Conservation (phyloP, 148 eudicot genomes). For the Chenopodium quinoa region DNA sequence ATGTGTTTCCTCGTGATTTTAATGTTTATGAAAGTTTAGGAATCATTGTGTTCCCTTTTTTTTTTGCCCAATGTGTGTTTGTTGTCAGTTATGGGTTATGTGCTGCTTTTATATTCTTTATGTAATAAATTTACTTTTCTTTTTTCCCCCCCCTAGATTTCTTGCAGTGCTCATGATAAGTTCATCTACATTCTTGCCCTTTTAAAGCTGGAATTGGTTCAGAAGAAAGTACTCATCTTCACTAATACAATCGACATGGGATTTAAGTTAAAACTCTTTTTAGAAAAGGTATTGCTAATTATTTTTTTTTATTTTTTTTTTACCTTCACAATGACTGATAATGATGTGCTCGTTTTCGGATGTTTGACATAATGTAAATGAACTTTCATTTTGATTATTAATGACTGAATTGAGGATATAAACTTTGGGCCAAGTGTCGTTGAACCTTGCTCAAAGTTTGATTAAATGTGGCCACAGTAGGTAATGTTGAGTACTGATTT, state of each 20-base stretch:
- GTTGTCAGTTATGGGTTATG: neutral
- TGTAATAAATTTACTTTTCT: neutral
- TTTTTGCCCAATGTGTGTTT: neutral
- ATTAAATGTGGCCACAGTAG: neutral
- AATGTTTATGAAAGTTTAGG: neutral
- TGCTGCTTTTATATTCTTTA: neutral
- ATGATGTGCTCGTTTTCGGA: neutral
- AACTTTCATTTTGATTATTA: neutral
- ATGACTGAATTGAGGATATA: neutral
- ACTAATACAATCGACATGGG: constrained; percentile 85
- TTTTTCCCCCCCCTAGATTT: constrained; percentile 47
- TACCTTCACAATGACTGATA: neutral
- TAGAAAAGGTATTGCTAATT: constrained; percentile 73
- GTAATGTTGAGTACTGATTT: neutral
- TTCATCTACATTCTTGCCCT: constrained; percentile 78
- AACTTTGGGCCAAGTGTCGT: too few relatives aligned
- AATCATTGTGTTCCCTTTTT: neutral
- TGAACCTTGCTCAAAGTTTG: neutral
- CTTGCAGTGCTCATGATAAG: constrained; percentile 82
- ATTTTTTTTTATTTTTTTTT: too few relatives aligned
- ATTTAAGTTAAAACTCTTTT: constrained; percentile 71
- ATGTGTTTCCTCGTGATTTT: neutral
- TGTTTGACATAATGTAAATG: neutral
- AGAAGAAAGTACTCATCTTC: constrained; percentile 79
- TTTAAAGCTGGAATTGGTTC: constrained; percentile 84